Percentiles rank a stretch among this genome's conserved stretches.
phyloP scores from a whole-genome alignment of 2,329 filamentous ascomycete species.

The Tolypocladium pustulatum region DNA sequence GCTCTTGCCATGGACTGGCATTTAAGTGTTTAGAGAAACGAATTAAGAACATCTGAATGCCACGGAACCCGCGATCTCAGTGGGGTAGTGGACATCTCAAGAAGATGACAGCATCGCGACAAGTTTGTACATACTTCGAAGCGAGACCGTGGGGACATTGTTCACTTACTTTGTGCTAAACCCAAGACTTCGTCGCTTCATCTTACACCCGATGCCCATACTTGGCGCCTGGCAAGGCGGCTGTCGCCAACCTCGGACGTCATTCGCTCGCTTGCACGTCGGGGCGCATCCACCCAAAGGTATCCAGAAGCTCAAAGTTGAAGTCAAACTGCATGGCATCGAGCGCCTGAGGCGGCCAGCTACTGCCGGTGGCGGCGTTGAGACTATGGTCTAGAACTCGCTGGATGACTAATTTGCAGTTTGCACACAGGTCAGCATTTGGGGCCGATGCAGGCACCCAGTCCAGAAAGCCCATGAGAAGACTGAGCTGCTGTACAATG shows the following conservation, averaged over 20 bases:
- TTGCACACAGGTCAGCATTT: slow-evolving; percentile 32
- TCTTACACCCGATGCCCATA: background rate
- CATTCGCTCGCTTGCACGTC: slow-evolving; percentile 1
- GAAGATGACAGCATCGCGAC: too few species aligned
- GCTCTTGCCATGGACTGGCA: too few species aligned
- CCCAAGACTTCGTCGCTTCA: background rate
- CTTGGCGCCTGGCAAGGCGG: background rate
- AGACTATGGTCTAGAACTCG: slow-evolving; percentile 36
- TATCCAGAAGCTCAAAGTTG: slow-evolving; percentile 37
- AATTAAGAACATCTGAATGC: too few species aligned
- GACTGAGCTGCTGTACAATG: slow-evolving; percentile 32
- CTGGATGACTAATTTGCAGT: slow-evolving; percentile 32
- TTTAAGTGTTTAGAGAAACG: too few species aligned
- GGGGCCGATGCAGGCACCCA: slow-evolving; percentile 34
- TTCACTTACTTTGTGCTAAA: background rate
- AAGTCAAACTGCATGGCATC: slow-evolving; percentile 23
- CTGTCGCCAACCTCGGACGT: background rate
- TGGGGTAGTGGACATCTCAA: too few species aligned
- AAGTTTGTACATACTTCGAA: too few species aligned
- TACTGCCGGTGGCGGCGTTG: slow-evolving; percentile 13
- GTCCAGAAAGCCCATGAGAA: slow-evolving; percentile 36
- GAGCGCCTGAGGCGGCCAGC: slow-evolving; percentile 8
- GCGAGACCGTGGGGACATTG: background rate
- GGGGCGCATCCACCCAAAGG: slow-evolving; percentile 33
- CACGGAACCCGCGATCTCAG: too few species aligned